These are phyloP conservation scores for Leishmania tropica DNA, from an alignment of 208 protist species.

Conservation along the genomic window DNA sequence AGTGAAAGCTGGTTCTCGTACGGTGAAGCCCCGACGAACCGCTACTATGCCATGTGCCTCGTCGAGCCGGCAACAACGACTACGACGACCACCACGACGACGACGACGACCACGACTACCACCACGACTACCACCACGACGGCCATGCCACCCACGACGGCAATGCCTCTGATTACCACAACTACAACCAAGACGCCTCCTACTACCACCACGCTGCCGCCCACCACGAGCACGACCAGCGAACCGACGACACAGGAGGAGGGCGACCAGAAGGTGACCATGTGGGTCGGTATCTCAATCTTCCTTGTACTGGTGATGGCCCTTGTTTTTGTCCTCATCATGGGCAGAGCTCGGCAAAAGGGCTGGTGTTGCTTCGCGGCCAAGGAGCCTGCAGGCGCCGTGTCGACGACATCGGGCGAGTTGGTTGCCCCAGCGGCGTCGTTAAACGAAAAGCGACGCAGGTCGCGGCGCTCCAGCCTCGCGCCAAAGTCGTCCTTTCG, in stretches of 20 bases:
- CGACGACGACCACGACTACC: neutral
- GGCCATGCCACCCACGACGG: neutral
- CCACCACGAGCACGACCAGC: neutral
- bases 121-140: neutral
- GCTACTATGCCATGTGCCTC: slow-evolving; percentile 8
- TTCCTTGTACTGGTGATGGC: neutral
- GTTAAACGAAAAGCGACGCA: neutral
- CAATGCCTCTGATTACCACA: neutral
- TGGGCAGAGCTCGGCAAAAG: slow-evolving; percentile 17
- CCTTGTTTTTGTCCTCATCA: neutral
- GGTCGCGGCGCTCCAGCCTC: neutral
- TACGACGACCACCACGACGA: neutral
- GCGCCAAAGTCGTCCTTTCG: neutral
- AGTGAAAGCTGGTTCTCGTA: neutral
- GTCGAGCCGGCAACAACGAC: neutral
- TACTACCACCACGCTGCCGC: slow-evolving; percentile 1
- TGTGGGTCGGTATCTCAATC: slow-evolving; percentile 21
- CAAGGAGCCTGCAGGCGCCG: neutral
- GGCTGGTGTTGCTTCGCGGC: slow-evolving; percentile 21
- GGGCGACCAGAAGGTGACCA: neutral
- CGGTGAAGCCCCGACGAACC: neutral
- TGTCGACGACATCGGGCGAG: neutral
- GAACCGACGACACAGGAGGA: neutral
- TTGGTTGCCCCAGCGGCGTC: neutral
- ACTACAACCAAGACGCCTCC: neutral